Evolutionary conservation across 805 yeast genomes (phyloP).

Genomic region (Saccharomycopsis sp.): DNA sequence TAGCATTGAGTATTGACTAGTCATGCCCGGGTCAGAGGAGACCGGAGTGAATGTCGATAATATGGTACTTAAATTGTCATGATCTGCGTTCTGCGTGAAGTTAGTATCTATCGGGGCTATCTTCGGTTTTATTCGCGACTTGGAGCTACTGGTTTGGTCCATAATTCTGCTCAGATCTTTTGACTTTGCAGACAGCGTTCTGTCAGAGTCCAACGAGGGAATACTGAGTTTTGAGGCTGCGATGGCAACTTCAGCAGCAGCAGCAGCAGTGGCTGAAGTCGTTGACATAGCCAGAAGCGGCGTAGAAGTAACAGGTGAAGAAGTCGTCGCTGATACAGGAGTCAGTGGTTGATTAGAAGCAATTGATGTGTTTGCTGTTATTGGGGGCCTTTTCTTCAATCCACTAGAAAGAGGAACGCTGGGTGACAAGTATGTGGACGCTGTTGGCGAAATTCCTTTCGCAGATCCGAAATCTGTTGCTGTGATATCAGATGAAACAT

Average conservation of each 20-base stretch:
- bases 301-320: not conserved
- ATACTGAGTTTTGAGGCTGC: not conserved
- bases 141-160: not conserved
- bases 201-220: not conserved
- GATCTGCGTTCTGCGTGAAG: not conserved
- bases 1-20: not conserved
- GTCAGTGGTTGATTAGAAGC: not conserved
- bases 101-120: not conserved
- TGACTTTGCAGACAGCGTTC: not conserved
- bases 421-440: no score
- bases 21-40: not conserved
- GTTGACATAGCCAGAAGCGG: not conserved
- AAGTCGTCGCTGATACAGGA: not conserved
- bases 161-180: not conserved
- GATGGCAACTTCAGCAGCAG: not conserved
- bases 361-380: not conserved
- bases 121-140: not conserved
- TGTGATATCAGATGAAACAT: not conserved
- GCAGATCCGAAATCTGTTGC: not conserved
- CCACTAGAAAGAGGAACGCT: not conserved
- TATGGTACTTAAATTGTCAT: not conserved
- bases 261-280: not conserved
- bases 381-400: not conserved
- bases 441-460: not conserved
- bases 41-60: not conserved